phyloP scores from a whole-genome alignment of 129 eudicot species.

The Centaurea solstitialis region DNA sequence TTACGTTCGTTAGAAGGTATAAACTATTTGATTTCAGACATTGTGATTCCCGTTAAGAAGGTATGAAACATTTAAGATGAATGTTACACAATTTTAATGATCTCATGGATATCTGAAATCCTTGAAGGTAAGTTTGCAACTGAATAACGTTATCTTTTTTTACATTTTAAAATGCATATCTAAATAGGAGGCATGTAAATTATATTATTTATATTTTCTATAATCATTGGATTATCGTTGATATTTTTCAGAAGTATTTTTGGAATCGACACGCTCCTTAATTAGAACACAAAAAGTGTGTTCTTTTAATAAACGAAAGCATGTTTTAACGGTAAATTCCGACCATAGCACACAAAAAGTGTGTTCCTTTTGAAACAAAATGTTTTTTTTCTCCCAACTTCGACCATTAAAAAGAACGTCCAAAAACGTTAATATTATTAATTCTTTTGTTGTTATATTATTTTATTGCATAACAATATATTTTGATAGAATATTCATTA shows the following conservation, averaged over 20 bases:
- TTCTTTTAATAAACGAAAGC: neutral
- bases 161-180: too few relatives aligned
- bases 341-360: neutral
- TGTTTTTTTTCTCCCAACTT: neutral
- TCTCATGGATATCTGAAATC: too few relatives aligned
- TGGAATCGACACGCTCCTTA: neutral
- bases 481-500: neutral
- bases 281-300: neutral
- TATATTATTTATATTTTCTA: neutral
- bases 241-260: neutral
- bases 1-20: neutral
- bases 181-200: too few relatives aligned
- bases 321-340: neutral
- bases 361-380: neutral
- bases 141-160: too few relatives aligned
- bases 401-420: neutral
- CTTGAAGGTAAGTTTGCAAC: too few relatives aligned
- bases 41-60: neutral
- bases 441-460: too few relatives aligned
- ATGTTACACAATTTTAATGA: too few relatives aligned
- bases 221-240: neutral
- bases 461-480: too few relatives aligned
- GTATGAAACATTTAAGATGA: too few relatives aligned
- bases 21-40: constrained; percentile 1
- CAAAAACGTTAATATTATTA: too few relatives aligned